Conservation (phyloP, 2,329 filamentous ascomycete genomes). For the Ascochyta rabiei region DNA sequence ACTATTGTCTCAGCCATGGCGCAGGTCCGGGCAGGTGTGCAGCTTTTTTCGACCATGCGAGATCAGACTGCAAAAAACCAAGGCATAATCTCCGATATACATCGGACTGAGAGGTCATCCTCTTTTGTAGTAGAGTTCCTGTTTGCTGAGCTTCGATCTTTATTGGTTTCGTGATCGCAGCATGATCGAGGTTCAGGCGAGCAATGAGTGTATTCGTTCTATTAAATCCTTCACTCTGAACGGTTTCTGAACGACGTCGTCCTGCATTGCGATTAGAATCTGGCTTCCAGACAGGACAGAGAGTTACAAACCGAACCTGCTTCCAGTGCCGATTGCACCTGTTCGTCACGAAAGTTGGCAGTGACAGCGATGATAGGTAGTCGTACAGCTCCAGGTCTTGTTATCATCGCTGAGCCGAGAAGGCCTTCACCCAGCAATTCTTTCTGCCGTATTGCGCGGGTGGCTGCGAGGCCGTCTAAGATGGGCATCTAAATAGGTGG, state of each 20-base stretch:
- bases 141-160: too few relatives aligned
- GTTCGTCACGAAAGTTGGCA: constrained; percentile 28
- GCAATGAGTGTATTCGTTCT: constrained; percentile 27
- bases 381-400: constrained; percentile 17
- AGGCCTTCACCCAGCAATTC: neutral
- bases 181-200: neutral
- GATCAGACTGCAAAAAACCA: too few relatives aligned
- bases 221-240: constrained; percentile 43
- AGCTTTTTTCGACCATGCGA: too few relatives aligned
- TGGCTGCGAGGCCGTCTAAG: constrained; percentile 32
- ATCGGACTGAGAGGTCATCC: too few relatives aligned
- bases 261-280: constrained; percentile 1
- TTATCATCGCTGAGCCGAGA: constrained; percentile 25
- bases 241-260: constrained; percentile 44
- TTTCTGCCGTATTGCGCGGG: constrained; percentile 28
- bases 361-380: constrained; percentile 36
- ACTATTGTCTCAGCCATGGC: too few relatives aligned
- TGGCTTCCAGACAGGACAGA: rapidly evolving
- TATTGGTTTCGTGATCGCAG: too few relatives aligned
- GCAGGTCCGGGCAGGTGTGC: too few relatives aligned
- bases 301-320: neutral
- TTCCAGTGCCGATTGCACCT: neutral
- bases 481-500: constrained; percentile 28
- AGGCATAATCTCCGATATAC: too few relatives aligned
- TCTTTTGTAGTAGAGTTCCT: too few relatives aligned